Percentiles rank a stretch among this genome's conserved stretches.
These are phyloP conservation scores for Echites panduratus DNA, from an alignment of 257 asterid genomes.

Conservation along the genomic window DNA sequence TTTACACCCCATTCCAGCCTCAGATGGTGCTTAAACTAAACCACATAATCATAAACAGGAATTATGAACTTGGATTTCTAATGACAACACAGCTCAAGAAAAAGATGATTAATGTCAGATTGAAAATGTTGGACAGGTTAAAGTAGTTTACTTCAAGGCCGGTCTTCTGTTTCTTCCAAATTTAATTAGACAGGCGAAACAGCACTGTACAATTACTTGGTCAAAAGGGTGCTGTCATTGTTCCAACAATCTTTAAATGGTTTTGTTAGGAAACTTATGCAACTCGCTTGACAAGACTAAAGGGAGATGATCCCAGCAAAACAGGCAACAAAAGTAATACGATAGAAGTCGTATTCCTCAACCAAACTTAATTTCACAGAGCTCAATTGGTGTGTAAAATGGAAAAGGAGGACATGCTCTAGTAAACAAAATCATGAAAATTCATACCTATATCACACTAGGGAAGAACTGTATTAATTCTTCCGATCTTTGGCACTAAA, in stretches of 20 bases:
- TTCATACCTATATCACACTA: background rate
- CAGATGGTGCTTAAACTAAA: too few relatives aligned
- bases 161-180: background rate
- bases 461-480: background rate
- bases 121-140: background rate
- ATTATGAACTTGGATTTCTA: too few relatives aligned
- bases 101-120: background rate
- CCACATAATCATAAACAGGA: too few relatives aligned
- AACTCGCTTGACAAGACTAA: background rate
- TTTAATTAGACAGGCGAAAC: background rate
- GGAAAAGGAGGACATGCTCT: background rate
- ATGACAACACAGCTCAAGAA: too few relatives aligned
- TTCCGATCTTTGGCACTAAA: background rate
- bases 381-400: background rate
- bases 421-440: background rate
- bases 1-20: too few relatives aligned
- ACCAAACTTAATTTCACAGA: background rate
- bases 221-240: background rate
- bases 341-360: background rate
- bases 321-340: background rate
- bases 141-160: background rate
- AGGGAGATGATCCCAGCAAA: slow-evolving; percentile 1
- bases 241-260: background rate
- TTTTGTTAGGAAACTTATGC: background rate
- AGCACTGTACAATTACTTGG: background rate